These are phyloP conservation scores for Macrolepiota fuliginosa DNA, from an alignment of 768 basidiomycete genomes.

Conservation along the genomic window DNA sequence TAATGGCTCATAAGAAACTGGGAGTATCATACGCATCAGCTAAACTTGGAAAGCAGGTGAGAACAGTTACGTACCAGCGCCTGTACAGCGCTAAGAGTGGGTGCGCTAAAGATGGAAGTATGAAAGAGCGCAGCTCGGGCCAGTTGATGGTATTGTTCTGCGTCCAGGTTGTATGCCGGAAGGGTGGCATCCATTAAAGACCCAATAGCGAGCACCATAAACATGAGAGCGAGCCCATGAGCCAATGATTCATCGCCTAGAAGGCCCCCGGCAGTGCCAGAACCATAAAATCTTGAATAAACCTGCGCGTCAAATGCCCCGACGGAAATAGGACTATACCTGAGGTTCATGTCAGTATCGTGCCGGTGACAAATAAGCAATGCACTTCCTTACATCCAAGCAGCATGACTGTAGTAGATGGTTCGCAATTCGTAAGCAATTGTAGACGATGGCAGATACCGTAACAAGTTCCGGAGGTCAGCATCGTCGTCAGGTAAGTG, in stretches of 20 bases:
- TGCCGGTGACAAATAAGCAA: not conserved
- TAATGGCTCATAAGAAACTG: constrained; percentile 72
- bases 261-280: constrained; percentile 31
- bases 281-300: constrained; percentile 52
- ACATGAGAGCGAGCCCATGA: constrained; percentile 61
- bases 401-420: constrained; percentile 62
- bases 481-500: constrained; percentile 39
- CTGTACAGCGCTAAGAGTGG: constrained; percentile 65
- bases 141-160: constrained; percentile 67
- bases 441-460: constrained; percentile 66
- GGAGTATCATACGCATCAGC: not conserved
- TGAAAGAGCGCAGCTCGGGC: constrained; percentile 65
- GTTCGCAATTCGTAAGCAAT: constrained; percentile 57
- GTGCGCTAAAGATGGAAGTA: constrained; percentile 60
- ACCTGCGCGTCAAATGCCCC: constrained; percentile 60
- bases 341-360: constrained; percentile 21
- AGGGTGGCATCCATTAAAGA: constrained; percentile 55
- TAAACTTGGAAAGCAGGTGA: not conserved
- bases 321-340: constrained; percentile 65
- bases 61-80: constrained; percentile 46
- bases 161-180: constrained; percentile 59
- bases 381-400: constrained; percentile 54
- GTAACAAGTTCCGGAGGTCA: constrained; percentile 57
- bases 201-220: constrained; percentile 65
- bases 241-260: constrained; percentile 47